Evolutionary conservation across 441 rosid species (phyloP).

Genomic region (Syzygium malaccense): DNA sequence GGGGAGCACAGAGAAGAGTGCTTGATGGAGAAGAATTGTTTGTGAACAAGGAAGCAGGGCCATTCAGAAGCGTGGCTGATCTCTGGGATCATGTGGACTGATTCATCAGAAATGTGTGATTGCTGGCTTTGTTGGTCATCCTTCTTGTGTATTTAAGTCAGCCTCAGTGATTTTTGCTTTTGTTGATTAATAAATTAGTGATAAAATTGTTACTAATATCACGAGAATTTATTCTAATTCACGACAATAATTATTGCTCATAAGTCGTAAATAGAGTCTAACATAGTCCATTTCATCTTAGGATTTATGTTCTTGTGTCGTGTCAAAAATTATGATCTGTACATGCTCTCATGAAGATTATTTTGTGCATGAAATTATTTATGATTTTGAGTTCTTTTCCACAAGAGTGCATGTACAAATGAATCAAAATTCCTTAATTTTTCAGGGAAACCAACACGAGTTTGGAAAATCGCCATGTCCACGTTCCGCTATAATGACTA

Average conservation of each 20-base stretch:
- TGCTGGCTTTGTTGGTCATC: background rate
- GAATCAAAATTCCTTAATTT: no score
- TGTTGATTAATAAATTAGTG: background rate
- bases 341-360: no score
- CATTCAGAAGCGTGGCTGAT: slow-evolving; percentile 38
- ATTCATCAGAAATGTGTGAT: background rate
- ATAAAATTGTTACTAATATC: background rate
- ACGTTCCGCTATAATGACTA: no score
- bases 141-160: background rate
- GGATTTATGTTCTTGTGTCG: no score
- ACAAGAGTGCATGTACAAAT: no score
- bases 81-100: slow-evolving; percentile 52
- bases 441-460: no score
- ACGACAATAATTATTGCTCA: background rate
- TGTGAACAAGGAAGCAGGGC: slow-evolving; percentile 33
- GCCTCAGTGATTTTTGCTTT: background rate
- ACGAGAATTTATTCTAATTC: rapidly evolving
- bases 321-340: no score
- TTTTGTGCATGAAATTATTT: no score
- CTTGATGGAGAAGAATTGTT: slow-evolving; percentile 40
- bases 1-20: slow-evolving; percentile 29
- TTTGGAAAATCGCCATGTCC: no score
- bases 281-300: no score
- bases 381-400: no score
- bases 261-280: background rate